These are phyloP conservation scores for Atkinsonella texensis DNA, from an alignment of 2,329 filamentous ascomycete genomes.

Conservation along the genomic window DNA sequence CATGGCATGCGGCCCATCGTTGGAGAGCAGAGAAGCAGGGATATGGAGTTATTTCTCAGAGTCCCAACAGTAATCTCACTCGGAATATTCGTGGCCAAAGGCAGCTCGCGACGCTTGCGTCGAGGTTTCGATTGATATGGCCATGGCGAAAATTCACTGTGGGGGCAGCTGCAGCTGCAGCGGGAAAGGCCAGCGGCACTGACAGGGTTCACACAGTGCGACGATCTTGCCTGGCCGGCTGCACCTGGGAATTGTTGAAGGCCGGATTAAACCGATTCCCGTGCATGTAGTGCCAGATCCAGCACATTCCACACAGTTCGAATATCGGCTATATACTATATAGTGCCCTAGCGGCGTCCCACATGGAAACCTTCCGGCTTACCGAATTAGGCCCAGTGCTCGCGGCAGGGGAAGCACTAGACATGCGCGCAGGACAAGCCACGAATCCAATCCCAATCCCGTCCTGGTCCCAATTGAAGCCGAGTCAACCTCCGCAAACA, in stretches of 20 bases:
- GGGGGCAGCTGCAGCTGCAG: background rate
- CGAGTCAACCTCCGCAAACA: background rate
- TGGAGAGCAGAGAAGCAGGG: background rate
- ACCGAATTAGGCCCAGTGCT: no score
- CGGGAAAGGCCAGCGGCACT: background rate
- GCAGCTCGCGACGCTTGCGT: background rate
- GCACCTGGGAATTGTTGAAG: no score
- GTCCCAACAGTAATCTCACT: background rate
- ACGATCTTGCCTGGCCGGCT: no score
- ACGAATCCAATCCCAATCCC: background rate
- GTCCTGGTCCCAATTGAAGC: no score
- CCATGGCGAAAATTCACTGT: background rate
- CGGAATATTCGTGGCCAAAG: background rate
- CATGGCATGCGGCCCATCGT: conserved; percentile 20
- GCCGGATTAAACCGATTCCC: no score
- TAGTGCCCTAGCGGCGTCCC: no score
- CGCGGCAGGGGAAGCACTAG: no score
- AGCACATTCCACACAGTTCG: no score
- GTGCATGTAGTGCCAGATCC: no score
- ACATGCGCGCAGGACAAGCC: background rate
- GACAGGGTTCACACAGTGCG: background rate
- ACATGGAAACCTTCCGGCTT: no score
- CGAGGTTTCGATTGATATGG: background rate
- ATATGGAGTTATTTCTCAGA: background rate
- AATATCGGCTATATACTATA: no score